Evolutionary conservation across 306 rosid species (phyloP).

Genomic region (Trifolium fragiferum): DNA sequence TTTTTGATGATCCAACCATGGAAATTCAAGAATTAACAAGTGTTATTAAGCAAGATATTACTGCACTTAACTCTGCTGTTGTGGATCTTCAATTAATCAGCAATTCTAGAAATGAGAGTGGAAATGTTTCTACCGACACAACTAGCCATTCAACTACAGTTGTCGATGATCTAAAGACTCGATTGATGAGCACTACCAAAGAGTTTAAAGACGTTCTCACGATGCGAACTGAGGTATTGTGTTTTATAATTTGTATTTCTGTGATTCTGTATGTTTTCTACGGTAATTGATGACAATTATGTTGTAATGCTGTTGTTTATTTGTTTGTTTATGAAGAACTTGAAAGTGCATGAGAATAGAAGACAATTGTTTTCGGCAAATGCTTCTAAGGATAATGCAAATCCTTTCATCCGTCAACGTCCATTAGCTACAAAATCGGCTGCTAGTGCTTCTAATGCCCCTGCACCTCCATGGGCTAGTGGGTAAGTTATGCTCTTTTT

Average conservation of each 20-base stretch:
- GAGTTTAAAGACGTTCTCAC: slow-evolving; percentile 98
- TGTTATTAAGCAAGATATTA: slow-evolving; percentile 92
- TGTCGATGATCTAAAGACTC: slow-evolving; percentile 91
- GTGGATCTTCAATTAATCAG: slow-evolving; percentile 83
- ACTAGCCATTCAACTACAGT: slow-evolving; percentile 91
- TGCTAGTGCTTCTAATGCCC: slow-evolving; percentile 72
- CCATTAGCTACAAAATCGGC: slow-evolving; percentile 79
- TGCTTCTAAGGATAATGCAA: slow-evolving; percentile 78
- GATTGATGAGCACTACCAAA: slow-evolving; percentile 89
- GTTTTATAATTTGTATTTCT: background rate
- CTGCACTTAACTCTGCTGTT: slow-evolving; percentile 90
- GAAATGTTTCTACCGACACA: slow-evolving; percentile 79
- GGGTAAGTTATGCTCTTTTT: slow-evolving; percentile 58
- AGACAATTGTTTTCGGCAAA: slow-evolving; percentile 84
- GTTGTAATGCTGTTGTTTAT: background rate
- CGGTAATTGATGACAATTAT: slow-evolving; percentile 12
- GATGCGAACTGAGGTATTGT: slow-evolving; percentile 85
- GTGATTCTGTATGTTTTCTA: background rate
- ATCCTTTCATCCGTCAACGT: slow-evolving; percentile 95
- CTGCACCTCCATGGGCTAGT: slow-evolving; percentile 91
- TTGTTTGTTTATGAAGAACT: slow-evolving; percentile 63
- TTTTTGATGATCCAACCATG: slow-evolving; percentile 88
- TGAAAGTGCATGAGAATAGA: slow-evolving; percentile 92
- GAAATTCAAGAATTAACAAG: slow-evolving; percentile 93
- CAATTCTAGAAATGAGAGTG: slow-evolving; percentile 71